phyloP scores from a whole-genome alignment of 495 filamentous ascomycete genomes.

The Hypoxylon intermedium region DNA sequence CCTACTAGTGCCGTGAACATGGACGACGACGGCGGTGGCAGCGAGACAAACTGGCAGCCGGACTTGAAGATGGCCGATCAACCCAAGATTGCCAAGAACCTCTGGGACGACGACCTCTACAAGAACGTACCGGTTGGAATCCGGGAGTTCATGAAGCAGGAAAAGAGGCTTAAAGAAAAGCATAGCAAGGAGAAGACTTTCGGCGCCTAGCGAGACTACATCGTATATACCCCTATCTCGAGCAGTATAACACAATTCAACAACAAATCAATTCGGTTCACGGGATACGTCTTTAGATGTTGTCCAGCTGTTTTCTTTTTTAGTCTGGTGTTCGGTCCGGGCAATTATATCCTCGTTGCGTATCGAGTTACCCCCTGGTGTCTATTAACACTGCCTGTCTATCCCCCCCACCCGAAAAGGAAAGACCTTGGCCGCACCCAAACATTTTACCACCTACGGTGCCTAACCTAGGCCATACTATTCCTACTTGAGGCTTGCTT shows the following conservation, averaged over 20 bases:
- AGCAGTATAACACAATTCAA: constrained; percentile 27
- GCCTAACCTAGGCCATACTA: constrained; percentile 19
- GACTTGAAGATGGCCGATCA: constrained; percentile 38
- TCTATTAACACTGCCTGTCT: constrained; percentile 40
- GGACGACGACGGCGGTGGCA: constrained; percentile 84
- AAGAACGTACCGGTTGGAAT: constrained; percentile 89
- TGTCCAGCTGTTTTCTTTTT: constrained; percentile 2
- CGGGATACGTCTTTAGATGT: constrained; percentile 9
- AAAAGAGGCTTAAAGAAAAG: constrained; percentile 87
- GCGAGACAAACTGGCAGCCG: constrained; percentile 70
- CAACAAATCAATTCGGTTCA: constrained; percentile 8
- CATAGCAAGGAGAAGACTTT: constrained; percentile 57
- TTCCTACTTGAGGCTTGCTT: constrained; percentile 49
- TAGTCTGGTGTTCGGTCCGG: constrained; percentile 18
- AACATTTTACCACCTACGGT: constrained; percentile 1
- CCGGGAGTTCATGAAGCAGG: constrained; percentile 94
- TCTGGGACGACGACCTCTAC: constrained; percentile 71
- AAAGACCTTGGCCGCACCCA: constrained; percentile 17
- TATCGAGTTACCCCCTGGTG: constrained; percentile 23
- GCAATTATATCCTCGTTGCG: constrained; percentile 13
- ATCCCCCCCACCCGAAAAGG: constrained; percentile 23
- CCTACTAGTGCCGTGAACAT: constrained; percentile 58
- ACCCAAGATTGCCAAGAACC: constrained; percentile 48
- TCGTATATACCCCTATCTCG: constrained; percentile 20
- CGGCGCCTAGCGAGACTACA: constrained; percentile 44